These are phyloP conservation scores for Mucor piriformis DNA, from an alignment of 371 early-diverging fungal species.

Conservation along the genomic window DNA sequence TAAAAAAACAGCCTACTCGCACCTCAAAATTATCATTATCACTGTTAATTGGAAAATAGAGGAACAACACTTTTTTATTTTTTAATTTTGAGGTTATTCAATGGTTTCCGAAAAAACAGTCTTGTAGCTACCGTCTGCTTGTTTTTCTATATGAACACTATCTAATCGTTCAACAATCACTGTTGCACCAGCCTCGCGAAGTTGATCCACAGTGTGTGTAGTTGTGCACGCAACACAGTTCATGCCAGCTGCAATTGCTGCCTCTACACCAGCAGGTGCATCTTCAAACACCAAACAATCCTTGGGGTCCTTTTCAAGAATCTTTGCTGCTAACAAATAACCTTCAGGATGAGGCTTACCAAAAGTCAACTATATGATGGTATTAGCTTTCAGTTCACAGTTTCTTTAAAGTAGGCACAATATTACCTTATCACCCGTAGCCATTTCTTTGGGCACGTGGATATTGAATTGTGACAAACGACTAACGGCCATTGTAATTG, in stretches of 20 bases:
- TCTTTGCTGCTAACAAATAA: conserved; percentile 53
- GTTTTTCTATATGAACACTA: conserved; percentile 42
- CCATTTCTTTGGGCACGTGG: conserved; percentile 31
- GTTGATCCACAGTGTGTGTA: conserved; percentile 56
- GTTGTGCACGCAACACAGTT: conserved; percentile 63
- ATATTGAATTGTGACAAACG: conserved; percentile 42
- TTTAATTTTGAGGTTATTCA: too few species aligned
- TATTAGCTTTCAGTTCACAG: background rate
- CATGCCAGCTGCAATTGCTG: conserved; percentile 63
- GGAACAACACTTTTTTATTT: too few species aligned
- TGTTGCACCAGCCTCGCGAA: conserved; percentile 61
- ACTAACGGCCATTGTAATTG: conserved; percentile 35
- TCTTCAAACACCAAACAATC: conserved; percentile 77
- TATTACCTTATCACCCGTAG: conserved; percentile 44
- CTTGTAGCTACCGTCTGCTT: conserved; percentile 15
- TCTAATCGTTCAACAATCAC: conserved; percentile 56
- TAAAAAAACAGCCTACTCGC: too few species aligned
- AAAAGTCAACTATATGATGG: conserved; percentile 29
- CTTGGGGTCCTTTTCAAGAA: conserved; percentile 46
- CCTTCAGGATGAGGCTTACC: conserved; percentile 76
- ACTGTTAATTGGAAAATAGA: too few species aligned
- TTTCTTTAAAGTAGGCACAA: background rate
- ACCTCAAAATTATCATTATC: too few species aligned
- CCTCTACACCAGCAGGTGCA: conserved; percentile 64
- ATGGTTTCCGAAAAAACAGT: conserved; percentile 2